phyloP scores from a whole-genome alignment of 2,329 filamentous ascomycete genomes.

The Kalmusia sp. region DNA sequence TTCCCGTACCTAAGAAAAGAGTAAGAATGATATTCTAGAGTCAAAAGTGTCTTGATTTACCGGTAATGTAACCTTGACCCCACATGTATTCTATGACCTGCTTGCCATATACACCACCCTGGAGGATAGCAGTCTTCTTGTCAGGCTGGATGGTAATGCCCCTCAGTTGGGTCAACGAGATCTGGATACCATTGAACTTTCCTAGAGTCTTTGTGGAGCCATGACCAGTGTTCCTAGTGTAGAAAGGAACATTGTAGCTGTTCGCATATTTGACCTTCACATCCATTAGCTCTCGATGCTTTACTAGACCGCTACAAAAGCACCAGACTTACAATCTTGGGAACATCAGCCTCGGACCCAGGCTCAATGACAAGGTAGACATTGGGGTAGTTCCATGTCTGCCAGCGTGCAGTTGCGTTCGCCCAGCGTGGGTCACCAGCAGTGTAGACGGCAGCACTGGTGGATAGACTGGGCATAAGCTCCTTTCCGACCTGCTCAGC shows the following conservation, averaged over 20 bases:
- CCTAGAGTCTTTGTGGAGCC: background rate
- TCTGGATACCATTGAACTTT: background rate
- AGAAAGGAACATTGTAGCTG: background rate
- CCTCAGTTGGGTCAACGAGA: background rate
- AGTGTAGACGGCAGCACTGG: background rate
- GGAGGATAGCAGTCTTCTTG: background rate
- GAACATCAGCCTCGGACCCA: background rate
- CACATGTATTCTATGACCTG: background rate
- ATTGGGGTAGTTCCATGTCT: background rate
- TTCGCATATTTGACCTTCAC: background rate
- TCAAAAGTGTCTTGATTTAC: background rate
- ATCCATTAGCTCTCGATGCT: background rate
- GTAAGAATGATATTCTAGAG: background rate
- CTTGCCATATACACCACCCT: background rate
- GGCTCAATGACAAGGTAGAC: background rate
- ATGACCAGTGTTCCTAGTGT: background rate
- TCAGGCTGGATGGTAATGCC: background rate
- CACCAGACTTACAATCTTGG: background rate
- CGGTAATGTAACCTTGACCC: background rate
- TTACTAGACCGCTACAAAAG: background rate
- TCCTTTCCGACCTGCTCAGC: background rate
- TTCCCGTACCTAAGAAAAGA: constrained; percentile 18
- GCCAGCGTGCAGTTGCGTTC: background rate
- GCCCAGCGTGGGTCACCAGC: background rate
- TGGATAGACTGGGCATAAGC: background rate